A percentile compares a stretch with the other conserved stretches of the same genome.
Evolutionary conservation across 163 green algal genomes (phyloP).

Genomic region (Coccomyxa subellipsoidea): DNA sequence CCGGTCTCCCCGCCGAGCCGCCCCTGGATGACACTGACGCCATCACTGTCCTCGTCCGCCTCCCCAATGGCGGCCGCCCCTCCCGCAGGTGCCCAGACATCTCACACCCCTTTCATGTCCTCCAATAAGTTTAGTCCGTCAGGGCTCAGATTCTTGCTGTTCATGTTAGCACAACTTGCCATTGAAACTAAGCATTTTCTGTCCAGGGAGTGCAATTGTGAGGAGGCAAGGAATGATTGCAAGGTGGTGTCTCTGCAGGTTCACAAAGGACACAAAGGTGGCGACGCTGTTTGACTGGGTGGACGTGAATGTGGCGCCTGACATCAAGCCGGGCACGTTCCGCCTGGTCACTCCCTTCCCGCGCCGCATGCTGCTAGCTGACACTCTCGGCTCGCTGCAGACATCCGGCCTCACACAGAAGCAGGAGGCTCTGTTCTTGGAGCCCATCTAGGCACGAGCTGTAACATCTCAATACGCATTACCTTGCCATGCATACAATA

Average conservation of each 20-base stretch:
- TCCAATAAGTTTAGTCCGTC: neutral
- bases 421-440: slow-evolving; percentile 18
- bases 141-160: neutral
- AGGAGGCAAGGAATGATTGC: neutral
- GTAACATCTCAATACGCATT: too few relatives aligned
- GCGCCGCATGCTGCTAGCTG: slow-evolving; percentile 22
- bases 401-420: slow-evolving; percentile 17
- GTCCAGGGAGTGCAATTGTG: too few relatives aligned
- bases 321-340: slow-evolving; percentile 37
- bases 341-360: slow-evolving; percentile 39
- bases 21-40: neutral
- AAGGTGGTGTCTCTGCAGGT: neutral
- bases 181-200: neutral
- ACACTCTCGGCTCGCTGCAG: slow-evolving; percentile 11
- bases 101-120: neutral
- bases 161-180: neutral
- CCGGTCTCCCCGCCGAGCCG: neutral
- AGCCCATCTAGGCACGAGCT: slow-evolving; percentile 10
- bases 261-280: slow-evolving; percentile 7
- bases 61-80: slow-evolving; percentile 8
- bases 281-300: slow-evolving; percentile 63
- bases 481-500: too few relatives aligned
- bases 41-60: slow-evolving; percentile 1
- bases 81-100: neutral
- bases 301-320: slow-evolving; percentile 41